These are phyloP conservation scores for Spergularia bocconei DNA, from an alignment of 148 eudicot species.

Conservation along the genomic window DNA sequence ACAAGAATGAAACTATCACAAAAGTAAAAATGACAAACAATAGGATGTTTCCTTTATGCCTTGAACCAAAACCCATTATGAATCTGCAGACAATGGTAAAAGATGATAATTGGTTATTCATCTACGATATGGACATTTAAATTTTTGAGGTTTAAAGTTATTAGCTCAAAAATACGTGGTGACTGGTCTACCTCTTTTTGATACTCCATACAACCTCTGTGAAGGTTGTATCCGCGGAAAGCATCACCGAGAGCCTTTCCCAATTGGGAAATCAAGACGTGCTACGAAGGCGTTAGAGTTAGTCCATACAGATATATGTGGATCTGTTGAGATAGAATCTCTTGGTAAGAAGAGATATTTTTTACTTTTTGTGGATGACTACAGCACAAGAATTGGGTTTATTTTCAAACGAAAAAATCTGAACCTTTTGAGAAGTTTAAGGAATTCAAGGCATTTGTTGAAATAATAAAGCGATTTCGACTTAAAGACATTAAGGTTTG, in stretches of 20 bases:
- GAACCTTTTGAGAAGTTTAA: conserved; percentile 13
- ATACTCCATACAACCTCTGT: not conserved
- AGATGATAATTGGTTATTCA: conserved; percentile 1
- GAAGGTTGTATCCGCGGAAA: conserved; percentile 17
- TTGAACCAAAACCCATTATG: not conserved
- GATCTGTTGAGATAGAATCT: not conserved
- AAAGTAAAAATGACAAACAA: conserved; percentile 15
- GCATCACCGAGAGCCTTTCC: conserved; percentile 7
- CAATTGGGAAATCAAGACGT: conserved; percentile 1
- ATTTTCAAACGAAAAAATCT: conserved; percentile 17
- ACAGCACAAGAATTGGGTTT: conserved; percentile 7
- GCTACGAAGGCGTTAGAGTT: not conserved
- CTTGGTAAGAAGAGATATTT: not conserved
- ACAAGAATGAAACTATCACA: not conserved
- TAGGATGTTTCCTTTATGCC: conserved; percentile 12
- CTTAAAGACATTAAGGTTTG: conserved; percentile 6
- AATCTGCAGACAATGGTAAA: not conserved
- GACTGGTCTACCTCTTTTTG: conserved; percentile 1
- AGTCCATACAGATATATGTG: conserved; percentile 15
- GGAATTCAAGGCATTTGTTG: conserved; percentile 15
- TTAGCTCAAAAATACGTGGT: conserved; percentile 14
- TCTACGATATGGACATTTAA: conserved; percentile 11
- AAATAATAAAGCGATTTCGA: not conserved
- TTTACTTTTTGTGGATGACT: conserved; percentile 15
- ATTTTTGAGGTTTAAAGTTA: conserved; percentile 10